phyloP scores from a whole-genome alignment of 331 rosid species.

The Stylosanthes scabra region DNA sequence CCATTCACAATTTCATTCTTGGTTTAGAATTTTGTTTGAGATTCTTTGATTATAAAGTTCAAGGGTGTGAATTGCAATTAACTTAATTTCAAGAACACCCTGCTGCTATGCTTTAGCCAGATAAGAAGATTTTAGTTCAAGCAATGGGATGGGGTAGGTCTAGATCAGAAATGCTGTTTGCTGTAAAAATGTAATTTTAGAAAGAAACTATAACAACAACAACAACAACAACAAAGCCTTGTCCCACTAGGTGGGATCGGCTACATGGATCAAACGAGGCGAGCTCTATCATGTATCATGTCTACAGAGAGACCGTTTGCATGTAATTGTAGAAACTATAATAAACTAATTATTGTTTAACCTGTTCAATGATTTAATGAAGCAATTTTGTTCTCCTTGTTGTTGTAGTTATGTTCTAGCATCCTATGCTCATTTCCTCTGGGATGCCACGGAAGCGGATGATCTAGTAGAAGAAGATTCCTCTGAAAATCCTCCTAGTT shows the following conservation, averaged over 20 bases:
- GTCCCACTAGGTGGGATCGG: too few relatives aligned
- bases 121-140: background rate
- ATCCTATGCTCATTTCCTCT: conserved; percentile 82
- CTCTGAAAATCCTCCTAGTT: conserved; percentile 39
- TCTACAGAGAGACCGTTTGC: too few relatives aligned
- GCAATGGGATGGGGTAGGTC: background rate
- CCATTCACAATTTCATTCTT: background rate
- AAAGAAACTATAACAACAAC: background rate
- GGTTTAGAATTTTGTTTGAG: background rate
- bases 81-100: background rate
- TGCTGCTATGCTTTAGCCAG: background rate
- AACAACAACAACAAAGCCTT: too few relatives aligned
- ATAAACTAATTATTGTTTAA: background rate
- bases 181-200: background rate
- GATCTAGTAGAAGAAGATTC: conserved; percentile 44
- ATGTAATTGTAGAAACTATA: too few relatives aligned
- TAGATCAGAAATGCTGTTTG: background rate
- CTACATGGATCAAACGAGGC: too few relatives aligned
- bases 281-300: too few relatives aligned
- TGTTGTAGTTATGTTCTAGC: conserved; percentile 81
- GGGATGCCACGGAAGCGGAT: conserved; percentile 80
- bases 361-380: conserved; percentile 24
- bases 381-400: conserved; percentile 10
- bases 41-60: background rate
- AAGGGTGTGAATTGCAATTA: background rate